Conservation (phyloP, 768 basidiomycete species). For the Suillus discolor region DNA sequence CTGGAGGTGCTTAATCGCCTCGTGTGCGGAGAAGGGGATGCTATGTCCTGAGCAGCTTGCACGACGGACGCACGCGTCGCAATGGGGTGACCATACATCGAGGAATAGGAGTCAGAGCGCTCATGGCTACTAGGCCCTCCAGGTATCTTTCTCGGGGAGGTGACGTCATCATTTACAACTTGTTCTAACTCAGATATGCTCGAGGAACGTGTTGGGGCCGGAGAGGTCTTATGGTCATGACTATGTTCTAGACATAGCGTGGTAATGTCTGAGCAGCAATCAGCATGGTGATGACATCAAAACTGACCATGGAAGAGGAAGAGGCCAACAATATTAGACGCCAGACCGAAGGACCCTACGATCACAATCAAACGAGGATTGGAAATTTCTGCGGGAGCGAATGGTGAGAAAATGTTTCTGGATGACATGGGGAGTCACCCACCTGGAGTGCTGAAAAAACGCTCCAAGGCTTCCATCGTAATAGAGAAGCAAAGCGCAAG, state of each 20-base stretch:
- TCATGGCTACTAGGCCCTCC: constrained; percentile 22
- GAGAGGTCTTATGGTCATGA: constrained; percentile 46
- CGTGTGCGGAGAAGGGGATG: constrained; percentile 31
- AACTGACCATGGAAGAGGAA: constrained; percentile 91
- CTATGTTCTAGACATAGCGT: constrained; percentile 53
- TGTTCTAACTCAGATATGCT: constrained; percentile 33
- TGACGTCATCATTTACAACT: constrained; percentile 20
- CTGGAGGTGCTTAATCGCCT: constrained; percentile 7
- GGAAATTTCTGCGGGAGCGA: constrained; percentile 66
- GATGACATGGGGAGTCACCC: background rate
- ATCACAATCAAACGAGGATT: constrained; percentile 88
- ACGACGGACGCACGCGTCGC: constrained; percentile 74
- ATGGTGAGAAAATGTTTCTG: background rate
- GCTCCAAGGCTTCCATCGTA: constrained; percentile 85
- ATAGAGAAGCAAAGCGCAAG: constrained; percentile 97
- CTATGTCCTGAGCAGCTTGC: constrained; percentile 84
- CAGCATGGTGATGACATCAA: constrained; percentile 8
- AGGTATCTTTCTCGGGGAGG: constrained; percentile 35
- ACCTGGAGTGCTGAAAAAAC: constrained; percentile 89
- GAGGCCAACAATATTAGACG: constrained; percentile 90
- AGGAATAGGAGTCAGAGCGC: constrained; percentile 51
- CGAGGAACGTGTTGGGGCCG: constrained; percentile 39
- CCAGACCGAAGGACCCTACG: constrained; percentile 86
- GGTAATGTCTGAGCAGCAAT: constrained; percentile 13
- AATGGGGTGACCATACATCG: constrained; percentile 74